Conservation (phyloP, 257 asterid genomes). For the Nyctanthes arbortristis region DNA sequence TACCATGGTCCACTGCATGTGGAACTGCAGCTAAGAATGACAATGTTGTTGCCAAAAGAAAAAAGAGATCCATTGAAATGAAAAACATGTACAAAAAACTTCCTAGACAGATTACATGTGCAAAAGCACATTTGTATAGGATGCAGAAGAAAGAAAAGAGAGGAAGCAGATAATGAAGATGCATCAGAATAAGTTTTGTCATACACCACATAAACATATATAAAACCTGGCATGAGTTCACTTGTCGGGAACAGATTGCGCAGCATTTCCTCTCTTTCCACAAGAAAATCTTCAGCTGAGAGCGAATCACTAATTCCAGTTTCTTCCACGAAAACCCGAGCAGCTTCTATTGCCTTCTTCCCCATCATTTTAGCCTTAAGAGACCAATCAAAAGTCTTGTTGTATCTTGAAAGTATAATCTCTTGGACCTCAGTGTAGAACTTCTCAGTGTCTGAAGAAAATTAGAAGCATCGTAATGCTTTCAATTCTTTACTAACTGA, state of each 20-base stretch:
- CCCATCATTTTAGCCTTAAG: constrained; percentile 99
- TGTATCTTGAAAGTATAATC: constrained; percentile 76
- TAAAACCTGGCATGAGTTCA: constrained; percentile 93
- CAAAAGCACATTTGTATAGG: background rate
- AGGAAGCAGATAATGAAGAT: background rate
- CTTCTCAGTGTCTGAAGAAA: constrained; percentile 79
- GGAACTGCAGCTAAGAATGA: background rate
- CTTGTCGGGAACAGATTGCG: constrained; percentile 68
- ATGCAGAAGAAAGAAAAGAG: background rate
- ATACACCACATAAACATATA: background rate
- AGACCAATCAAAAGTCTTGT: constrained; percentile 94
- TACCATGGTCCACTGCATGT: background rate
- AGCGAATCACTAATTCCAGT: constrained; percentile 71
- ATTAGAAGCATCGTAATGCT: constrained; percentile 16
- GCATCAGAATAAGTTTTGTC: background rate
- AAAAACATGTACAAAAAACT: background rate
- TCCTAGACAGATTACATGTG: background rate
- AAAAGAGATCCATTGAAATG: background rate
- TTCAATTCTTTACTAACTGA: background rate
- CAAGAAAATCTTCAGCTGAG: constrained; percentile 87
- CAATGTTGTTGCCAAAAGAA: background rate
- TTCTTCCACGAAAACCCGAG: constrained; percentile 87
- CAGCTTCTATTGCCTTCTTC: constrained; percentile 94
- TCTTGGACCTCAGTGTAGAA: constrained; percentile 95
- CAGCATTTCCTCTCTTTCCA: constrained; percentile 88